A percentile compares a stretch with the other conserved stretches of the same genome.
These are phyloP conservation scores for Urochloa ruziziensis DNA, from an alignment of 176 grass and related monocot genomes.

Conservation along the genomic window DNA sequence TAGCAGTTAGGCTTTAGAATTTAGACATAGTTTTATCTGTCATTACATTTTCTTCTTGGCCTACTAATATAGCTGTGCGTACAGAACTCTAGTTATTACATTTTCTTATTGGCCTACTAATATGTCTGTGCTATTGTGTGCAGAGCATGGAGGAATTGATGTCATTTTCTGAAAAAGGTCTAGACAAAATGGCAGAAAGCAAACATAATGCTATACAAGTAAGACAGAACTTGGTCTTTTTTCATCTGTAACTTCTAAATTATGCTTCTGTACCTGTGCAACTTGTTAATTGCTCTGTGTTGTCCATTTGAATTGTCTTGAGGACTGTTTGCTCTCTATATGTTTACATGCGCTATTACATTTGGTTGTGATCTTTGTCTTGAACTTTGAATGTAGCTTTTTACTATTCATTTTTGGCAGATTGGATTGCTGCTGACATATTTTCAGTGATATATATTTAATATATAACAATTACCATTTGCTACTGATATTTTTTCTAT, in stretches of 20 bases:
- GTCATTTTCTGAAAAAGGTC: conserved; percentile 55
- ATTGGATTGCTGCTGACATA: neutral
- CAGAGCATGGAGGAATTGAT: conserved; percentile 92
- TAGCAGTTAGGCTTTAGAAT: conserved; percentile 2
- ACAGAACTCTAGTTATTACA: neutral
- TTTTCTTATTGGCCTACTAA: conserved; percentile 15
- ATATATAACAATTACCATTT: neutral
- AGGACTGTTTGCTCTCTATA: neutral
- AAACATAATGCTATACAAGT: conserved; percentile 39
- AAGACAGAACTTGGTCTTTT: conserved; percentile 32
- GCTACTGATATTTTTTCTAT: neutral
- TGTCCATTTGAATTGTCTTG: conserved; percentile 1
- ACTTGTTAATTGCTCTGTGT: neutral
- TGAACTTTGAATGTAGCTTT: conserved; percentile 4
- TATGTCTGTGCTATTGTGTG: conserved; percentile 22
- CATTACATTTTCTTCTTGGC: conserved; percentile 16
- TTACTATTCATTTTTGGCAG: neutral
- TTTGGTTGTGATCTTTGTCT: neutral
- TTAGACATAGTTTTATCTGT: neutral
- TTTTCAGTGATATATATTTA: neutral
- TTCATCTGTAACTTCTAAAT: conserved; percentile 14
- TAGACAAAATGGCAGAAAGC: conserved; percentile 44
- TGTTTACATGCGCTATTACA: neutral
- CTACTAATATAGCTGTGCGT: too few species aligned
- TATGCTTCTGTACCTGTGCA: conserved; percentile 6